Percentiles rank a stretch among this genome's conserved stretches.
Conservation (phyloP, 306 rosid genomes). For the Rubus parviflorus region DNA sequence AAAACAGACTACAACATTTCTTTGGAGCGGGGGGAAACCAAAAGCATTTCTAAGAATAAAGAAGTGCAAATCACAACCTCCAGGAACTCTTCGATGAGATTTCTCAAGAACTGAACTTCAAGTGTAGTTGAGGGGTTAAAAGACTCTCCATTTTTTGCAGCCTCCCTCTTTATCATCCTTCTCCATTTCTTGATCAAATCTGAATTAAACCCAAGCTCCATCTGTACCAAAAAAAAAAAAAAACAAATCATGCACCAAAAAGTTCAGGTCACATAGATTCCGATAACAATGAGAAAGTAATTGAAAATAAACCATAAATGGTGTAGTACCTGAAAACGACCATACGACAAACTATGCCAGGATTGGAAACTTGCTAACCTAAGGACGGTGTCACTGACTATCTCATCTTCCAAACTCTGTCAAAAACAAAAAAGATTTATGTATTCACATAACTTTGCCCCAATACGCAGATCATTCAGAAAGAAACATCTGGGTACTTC, state of each 20-base stretch:
- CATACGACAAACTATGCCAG: slow-evolving; percentile 91
- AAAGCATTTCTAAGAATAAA: slow-evolving; percentile 3
- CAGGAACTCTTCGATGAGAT: slow-evolving; percentile 82
- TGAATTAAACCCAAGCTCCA: slow-evolving; percentile 89
- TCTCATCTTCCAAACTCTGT: slow-evolving; percentile 98
- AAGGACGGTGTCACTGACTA: slow-evolving; percentile 79
- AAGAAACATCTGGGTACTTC: neutral
- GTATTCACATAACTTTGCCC: neutral
- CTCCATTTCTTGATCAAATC: slow-evolving; percentile 93
- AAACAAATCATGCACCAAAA: slow-evolving; percentile 18
- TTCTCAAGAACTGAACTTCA: slow-evolving; percentile 83
- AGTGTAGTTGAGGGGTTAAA: slow-evolving; percentile 57
- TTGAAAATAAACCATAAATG: slow-evolving; percentile 11
- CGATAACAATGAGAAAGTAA: slow-evolving; percentile 14
- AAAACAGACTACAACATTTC: neutral
- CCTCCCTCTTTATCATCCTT: slow-evolving; percentile 78
- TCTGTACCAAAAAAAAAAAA: slow-evolving; percentile 37
- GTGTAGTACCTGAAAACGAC: slow-evolving; percentile 86
- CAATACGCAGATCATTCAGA: neutral
- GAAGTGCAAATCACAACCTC: slow-evolving; percentile 54
- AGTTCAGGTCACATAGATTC: slow-evolving; percentile 21
- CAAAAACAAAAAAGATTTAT: slow-evolving; percentile 3
- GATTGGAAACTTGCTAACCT: slow-evolving; percentile 85
- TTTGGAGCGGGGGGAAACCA: neutral
- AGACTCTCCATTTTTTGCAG: slow-evolving; percentile 56